Conservation (phyloP, 1,284 basidiomycete species). For the Quambalaria eucalypti region DNA sequence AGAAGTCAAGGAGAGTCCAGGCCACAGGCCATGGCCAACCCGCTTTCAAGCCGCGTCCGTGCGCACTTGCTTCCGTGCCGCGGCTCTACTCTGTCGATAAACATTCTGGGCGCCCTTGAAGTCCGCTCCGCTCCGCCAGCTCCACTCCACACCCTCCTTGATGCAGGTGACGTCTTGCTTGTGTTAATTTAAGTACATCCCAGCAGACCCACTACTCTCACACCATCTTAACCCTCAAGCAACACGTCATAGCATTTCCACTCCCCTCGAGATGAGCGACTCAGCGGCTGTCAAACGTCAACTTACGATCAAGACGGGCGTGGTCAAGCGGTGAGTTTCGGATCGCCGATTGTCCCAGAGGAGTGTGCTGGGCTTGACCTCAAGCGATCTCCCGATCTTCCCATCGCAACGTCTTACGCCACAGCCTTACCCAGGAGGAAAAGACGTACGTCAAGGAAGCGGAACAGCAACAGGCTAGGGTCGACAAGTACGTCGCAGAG, state of each 20-base stretch:
- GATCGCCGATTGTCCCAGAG: background rate
- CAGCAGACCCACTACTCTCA: no score
- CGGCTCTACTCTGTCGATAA: no score
- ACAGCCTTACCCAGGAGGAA: conserved; percentile 30
- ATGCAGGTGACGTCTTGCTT: no score
- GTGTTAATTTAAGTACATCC: no score
- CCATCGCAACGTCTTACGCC: background rate
- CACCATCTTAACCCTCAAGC: no score
- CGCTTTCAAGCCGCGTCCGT: no score
- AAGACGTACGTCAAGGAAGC: conserved; percentile 22
- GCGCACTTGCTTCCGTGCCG: no score
- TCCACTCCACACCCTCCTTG: no score
- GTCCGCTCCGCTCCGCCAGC: no score
- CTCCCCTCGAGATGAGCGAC: conserved; percentile 13
- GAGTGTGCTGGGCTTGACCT: background rate
- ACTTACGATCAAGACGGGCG: conserved; percentile 30
- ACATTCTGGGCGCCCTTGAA: no score
- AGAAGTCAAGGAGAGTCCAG: no score
- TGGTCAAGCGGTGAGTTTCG: conserved; percentile 24
- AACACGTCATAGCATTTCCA: background rate
- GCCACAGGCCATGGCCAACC: no score
- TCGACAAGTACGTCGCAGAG: conserved; percentile 15
- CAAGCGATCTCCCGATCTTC: background rate
- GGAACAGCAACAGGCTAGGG: conserved; percentile 9
- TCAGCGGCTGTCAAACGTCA: conserved; percentile 20